phyloP scores from a whole-genome alignment of 305 asterid genomes.

The Fraxinus baroniana region DNA sequence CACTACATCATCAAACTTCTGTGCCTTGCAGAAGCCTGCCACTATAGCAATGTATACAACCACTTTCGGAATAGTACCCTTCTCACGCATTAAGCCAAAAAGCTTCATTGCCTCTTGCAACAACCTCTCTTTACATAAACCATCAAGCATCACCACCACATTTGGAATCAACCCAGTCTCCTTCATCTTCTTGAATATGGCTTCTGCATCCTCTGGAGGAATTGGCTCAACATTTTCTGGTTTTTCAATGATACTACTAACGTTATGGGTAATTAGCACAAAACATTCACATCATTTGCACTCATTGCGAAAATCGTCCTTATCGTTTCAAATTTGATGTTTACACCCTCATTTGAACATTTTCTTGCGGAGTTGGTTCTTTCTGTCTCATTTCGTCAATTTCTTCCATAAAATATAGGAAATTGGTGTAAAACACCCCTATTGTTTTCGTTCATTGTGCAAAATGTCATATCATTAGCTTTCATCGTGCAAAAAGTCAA shows the following conservation, averaged over 20 bases:
- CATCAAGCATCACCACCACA: constrained; percentile 93
- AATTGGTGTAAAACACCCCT: too few species aligned
- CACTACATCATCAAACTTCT: constrained; percentile 65
- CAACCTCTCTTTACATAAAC: constrained; percentile 81
- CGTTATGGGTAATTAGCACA: too few species aligned
- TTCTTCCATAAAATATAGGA: too few species aligned
- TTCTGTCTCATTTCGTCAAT: too few species aligned
- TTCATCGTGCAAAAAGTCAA: too few species aligned
- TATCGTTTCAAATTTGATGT: too few species aligned
- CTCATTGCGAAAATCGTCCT: too few species aligned
- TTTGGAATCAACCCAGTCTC: constrained; percentile 83
- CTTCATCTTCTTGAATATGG: constrained; percentile 86
- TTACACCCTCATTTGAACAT: too few species aligned
- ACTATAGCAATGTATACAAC: constrained; percentile 81
- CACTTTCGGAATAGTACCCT: constrained; percentile 77
- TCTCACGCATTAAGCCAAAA: constrained; percentile 80
- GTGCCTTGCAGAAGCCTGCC: constrained; percentile 79
- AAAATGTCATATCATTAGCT: too few species aligned
- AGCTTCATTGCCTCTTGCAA: constrained; percentile 84
- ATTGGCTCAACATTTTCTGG: constrained; percentile 28
- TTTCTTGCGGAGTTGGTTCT: too few species aligned
- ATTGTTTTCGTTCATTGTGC: too few species aligned
- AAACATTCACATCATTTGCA: too few species aligned
- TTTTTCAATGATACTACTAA: constrained; percentile 1
- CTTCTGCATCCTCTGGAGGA: constrained; percentile 63